Conservation (phyloP, 1,284 basidiomycete genomes). For the Sporisorium reilianum region DNA sequence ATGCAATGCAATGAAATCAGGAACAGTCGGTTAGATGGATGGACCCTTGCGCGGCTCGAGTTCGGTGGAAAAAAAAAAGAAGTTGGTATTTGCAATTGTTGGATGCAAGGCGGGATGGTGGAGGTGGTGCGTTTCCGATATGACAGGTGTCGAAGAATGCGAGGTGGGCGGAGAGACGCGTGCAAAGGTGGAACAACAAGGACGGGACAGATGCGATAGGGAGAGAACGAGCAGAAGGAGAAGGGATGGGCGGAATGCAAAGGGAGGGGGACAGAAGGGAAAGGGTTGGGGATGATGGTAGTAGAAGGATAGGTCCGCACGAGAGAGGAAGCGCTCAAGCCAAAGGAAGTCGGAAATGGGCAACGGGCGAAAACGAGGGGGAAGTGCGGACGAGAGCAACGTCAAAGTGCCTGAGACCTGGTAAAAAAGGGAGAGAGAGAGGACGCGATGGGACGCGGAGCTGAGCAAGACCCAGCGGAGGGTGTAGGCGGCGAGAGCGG, state of each 20-base stretch:
- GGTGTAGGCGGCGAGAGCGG: too few species aligned
- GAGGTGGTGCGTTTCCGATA: conserved; percentile 25
- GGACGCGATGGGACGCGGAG: conserved; percentile 1
- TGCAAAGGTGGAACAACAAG: background rate
- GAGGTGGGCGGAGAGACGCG: conserved; percentile 12
- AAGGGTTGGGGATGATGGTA: conserved; percentile 25
- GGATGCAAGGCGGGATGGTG: conserved; percentile 26
- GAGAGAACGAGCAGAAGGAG: conserved; percentile 6
- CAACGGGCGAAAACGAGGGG: background rate
- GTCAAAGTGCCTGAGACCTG: conserved; percentile 24
- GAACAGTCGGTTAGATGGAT: conserved; percentile 8
- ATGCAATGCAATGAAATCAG: conserved; percentile 9
- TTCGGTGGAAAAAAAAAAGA: conserved; percentile 5
- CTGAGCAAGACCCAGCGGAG: background rate
- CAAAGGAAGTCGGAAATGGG: conserved; percentile 22
- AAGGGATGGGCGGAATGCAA: conserved; percentile 9
- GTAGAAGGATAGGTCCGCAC: conserved; percentile 31
- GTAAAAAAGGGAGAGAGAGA: background rate
- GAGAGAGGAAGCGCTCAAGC: conserved; percentile 19
- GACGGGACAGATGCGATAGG: conserved; percentile 16
- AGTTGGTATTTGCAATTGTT: conserved; percentile 16
- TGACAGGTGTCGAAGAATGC: conserved; percentile 41
- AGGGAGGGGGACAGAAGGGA: conserved; percentile 2
- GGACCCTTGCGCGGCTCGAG: conserved; percentile 11
- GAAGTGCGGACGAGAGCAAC: background rate